phyloP scores from a whole-genome alignment of 208 protist genomes.

The Leishmania arabica region DNA sequence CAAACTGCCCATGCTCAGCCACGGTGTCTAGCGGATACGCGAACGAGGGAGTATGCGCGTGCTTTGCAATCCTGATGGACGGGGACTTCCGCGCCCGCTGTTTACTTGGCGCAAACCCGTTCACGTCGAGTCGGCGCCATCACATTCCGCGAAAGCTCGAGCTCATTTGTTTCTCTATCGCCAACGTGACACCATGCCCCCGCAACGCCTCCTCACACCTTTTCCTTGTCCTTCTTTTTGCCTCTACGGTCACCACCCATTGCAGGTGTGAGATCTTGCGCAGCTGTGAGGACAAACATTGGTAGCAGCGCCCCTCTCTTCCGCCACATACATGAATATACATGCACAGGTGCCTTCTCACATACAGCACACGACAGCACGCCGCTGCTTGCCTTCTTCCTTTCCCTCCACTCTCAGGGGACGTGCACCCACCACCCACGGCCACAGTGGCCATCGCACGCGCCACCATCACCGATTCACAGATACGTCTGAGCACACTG shows the following conservation, averaged over 20 bases:
- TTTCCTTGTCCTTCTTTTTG: background rate
- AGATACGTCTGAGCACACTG: background rate
- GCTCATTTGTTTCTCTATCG: background rate
- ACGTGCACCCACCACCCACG: background rate
- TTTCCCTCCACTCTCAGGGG: background rate
- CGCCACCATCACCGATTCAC: background rate
- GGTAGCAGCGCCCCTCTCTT: background rate
- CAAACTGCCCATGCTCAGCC: background rate
- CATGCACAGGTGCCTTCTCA: background rate
- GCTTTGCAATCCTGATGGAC: background rate
- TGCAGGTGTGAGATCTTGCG: background rate
- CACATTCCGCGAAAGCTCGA: background rate
- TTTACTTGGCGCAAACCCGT: background rate
- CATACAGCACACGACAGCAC: background rate
- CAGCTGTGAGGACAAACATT: background rate
- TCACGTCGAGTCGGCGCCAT: background rate
- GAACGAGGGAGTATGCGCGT: background rate
- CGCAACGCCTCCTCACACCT: background rate
- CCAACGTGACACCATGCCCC: background rate
- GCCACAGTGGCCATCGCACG: background rate
- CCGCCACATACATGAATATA: background rate
- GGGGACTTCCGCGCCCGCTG: background rate
- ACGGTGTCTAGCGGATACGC: background rate
- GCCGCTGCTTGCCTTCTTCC: background rate
- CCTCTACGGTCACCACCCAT: background rate